Percentiles rank a stretch among this genome's conserved stretches.
Evolutionary conservation across 2,329 filamentous ascomycete species (phyloP).

Genomic region (Beauveria sp.): DNA sequence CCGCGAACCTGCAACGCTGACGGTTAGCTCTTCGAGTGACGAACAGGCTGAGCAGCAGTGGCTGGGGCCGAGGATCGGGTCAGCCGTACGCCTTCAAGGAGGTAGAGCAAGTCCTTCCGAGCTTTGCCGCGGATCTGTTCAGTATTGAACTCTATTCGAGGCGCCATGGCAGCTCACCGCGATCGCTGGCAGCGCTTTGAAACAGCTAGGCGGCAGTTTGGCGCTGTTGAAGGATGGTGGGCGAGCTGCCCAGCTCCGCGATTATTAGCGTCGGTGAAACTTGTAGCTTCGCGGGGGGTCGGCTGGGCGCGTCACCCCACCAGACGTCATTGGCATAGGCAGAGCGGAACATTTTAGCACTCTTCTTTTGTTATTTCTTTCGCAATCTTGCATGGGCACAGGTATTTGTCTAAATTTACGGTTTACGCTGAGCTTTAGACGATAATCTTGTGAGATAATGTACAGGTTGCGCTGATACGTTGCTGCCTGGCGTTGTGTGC

Average conservation of each 20-base stretch:
- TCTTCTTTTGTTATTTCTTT: background rate
- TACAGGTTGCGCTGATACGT: background rate
- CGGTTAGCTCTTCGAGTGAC: constrained; percentile 11
- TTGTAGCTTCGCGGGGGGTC: background rate
- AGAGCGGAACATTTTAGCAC: background rate
- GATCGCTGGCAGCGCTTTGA: constrained; percentile 13
- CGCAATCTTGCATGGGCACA: background rate
- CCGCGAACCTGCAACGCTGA: constrained; percentile 67
- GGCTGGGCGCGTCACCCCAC: background rate
- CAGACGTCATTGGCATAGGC: constrained; percentile 6
- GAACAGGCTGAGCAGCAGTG: background rate
- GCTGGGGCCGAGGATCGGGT: constrained; percentile 15
- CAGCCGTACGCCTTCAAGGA: constrained; percentile 77
- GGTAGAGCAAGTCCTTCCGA: constrained; percentile 78
- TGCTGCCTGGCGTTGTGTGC: background rate
- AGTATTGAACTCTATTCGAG: constrained; percentile 62
- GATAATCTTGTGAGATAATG: background rate
- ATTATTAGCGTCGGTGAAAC: constrained; percentile 11
- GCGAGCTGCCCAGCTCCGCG: background rate
- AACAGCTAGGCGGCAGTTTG: constrained; percentile 14
- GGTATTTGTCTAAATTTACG: background rate
- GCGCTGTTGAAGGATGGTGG: constrained; percentile 4
- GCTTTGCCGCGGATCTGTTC: constrained; percentile 74
- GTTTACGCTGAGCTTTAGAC: no score
- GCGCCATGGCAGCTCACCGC: constrained; percentile 57